phyloP scores from a whole-genome alignment of 345 rosid species.

The Ceriops zippeliana region DNA sequence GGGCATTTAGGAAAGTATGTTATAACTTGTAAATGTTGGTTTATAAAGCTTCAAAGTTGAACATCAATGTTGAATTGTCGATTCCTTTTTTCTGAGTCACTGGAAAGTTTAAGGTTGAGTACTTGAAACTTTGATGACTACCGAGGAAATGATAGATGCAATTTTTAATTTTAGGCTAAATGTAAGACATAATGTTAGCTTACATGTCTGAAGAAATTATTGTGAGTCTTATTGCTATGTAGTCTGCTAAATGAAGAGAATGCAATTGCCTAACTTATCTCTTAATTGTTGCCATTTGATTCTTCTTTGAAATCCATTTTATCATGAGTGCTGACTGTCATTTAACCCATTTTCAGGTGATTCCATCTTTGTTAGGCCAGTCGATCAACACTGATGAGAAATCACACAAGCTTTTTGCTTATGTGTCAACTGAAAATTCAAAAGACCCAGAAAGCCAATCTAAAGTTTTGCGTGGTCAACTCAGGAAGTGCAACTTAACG shows the following conservation, averaged over 20 bases:
- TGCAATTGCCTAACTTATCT: background rate
- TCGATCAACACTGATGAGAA: slow-evolving; percentile 36
- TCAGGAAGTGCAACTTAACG: slow-evolving; percentile 69
- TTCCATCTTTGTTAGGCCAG: slow-evolving; percentile 57
- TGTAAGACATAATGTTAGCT: no score
- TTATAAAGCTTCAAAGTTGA: no score
- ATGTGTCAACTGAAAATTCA: slow-evolving; percentile 52
- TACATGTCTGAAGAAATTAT: no score
- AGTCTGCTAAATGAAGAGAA: no score
- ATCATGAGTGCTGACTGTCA: background rate
- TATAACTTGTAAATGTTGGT: no score
- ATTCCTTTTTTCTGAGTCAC: no score
- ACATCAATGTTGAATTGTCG: no score
- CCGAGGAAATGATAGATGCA: background rate
- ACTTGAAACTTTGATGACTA: background rate
- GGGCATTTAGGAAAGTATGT: no score
- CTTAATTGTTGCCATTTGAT: background rate
- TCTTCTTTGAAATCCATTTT: background rate
- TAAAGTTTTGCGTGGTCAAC: slow-evolving; percentile 44
- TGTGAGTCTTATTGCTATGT: no score
- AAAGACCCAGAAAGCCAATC: slow-evolving; percentile 29
- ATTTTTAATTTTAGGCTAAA: no score
- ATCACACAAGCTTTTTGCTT: slow-evolving; percentile 49
- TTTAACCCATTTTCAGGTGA: slow-evolving; percentile 50
- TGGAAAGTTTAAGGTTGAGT: no score